phyloP scores from a whole-genome alignment of 78 protist species.

The Anaeramoeba ignava region DNA sequence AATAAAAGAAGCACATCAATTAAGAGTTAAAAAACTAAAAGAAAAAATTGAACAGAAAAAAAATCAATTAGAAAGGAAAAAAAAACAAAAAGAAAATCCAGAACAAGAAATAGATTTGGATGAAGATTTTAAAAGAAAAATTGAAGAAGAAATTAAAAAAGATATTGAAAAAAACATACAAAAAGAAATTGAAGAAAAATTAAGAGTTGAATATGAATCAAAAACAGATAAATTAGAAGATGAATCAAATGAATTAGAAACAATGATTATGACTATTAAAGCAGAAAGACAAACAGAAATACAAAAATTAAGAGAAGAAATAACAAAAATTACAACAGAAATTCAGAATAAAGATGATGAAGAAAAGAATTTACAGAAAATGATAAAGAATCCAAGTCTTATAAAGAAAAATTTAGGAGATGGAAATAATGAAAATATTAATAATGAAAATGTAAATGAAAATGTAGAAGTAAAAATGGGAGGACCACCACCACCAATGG shows the following conservation, averaged over 20 bases:
- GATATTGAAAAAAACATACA: background rate
- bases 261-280: background rate
- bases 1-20: too few species aligned
- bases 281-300: background rate
- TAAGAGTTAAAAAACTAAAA: too few species aligned
- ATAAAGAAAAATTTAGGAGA: background rate
- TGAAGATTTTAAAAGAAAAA: background rate
- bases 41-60: background rate
- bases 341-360: background rate
- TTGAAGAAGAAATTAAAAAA: background rate
- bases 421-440: background rate
- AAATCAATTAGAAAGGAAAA: background rate
- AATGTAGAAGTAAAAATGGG: background rate
- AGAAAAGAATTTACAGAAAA: background rate
- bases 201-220: background rate
- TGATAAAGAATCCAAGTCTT: background rate
- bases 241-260: background rate
- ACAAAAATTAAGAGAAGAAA: background rate
- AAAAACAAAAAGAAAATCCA: background rate
- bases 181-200: background rate
- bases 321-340: background rate
- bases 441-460: background rate
- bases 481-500: background rate
- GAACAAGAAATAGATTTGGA: background rate
- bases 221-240: background rate